A percentile compares a stretch with the other conserved stretches of the same genome.
Conservation (phyloP, 1,284 basidiomycete genomes). For the Malassezia cuniculi region DNA sequence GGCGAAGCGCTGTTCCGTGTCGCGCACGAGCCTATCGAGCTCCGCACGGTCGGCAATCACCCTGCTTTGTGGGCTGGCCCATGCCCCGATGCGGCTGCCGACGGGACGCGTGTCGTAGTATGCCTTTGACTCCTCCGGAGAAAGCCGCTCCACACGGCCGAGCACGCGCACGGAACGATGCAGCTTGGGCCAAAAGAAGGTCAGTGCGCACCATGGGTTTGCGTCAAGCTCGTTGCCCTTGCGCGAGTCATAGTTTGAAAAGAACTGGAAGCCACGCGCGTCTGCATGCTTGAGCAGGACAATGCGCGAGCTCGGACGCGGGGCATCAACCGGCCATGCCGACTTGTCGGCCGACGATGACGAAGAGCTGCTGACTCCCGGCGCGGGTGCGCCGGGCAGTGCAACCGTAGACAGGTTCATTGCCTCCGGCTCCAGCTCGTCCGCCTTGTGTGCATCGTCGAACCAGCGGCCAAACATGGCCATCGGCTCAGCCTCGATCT, state of each 20-base stretch:
- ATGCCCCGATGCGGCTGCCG: slow-evolving; percentile 75
- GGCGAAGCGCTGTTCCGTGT: slow-evolving; percentile 54
- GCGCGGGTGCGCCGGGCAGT: slow-evolving; percentile 8
- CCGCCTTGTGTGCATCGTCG: slow-evolving; percentile 20
- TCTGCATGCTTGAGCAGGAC: slow-evolving; percentile 78
- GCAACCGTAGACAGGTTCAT: slow-evolving; percentile 38
- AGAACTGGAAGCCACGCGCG: slow-evolving; percentile 67
- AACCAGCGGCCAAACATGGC: slow-evolving; percentile 39
- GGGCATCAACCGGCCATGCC: slow-evolving; percentile 2
- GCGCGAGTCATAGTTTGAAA: slow-evolving; percentile 85
- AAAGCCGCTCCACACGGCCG: slow-evolving; percentile 68
- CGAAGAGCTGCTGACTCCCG: slow-evolving; percentile 6
- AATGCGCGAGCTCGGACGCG: slow-evolving; percentile 63
- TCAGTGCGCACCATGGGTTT: slow-evolving; percentile 59
- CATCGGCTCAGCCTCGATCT: slow-evolving; percentile 26
- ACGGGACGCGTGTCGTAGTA: slow-evolving; percentile 76
- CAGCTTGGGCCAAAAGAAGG: slow-evolving; percentile 83
- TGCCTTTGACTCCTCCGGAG: slow-evolving; percentile 58
- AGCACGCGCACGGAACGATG: slow-evolving; percentile 70
- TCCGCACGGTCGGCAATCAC: slow-evolving; percentile 58
- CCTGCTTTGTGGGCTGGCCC: slow-evolving; percentile 76
- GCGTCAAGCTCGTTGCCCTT: slow-evolving; percentile 68
- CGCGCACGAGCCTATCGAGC: slow-evolving; percentile 55
- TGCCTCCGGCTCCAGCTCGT: slow-evolving; percentile 38
- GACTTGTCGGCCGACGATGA: slow-evolving; percentile 3